Conservation (phyloP, 1,284 basidiomycete species). For the Clitocybe nebularis region DNA sequence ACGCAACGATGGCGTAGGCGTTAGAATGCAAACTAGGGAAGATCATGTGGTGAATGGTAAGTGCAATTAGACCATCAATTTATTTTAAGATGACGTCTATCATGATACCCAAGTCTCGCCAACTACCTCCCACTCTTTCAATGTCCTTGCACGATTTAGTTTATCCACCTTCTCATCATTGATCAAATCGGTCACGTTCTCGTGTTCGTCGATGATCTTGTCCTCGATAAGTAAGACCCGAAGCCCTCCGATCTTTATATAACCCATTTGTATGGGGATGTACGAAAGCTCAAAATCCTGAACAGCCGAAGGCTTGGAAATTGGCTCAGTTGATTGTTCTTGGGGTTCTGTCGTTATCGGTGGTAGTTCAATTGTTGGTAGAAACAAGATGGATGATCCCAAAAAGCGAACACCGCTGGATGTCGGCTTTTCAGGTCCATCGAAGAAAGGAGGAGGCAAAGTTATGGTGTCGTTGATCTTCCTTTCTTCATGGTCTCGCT, state of each 20-base stretch:
- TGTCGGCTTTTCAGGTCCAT: slow-evolving; percentile 22
- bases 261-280: slow-evolving; percentile 51
- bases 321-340: slow-evolving; percentile 18
- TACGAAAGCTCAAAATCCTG: slow-evolving; percentile 62
- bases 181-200: slow-evolving; percentile 19
- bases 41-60: too few species aligned
- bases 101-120: slow-evolving; percentile 60
- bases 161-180: slow-evolving; percentile 19
- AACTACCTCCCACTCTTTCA: slow-evolving; percentile 68
- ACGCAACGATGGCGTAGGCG: too few species aligned
- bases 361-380: slow-evolving; percentile 38
- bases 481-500: slow-evolving; percentile 16
- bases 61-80: too few species aligned
- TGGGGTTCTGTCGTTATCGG: slow-evolving; percentile 15
- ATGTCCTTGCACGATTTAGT: slow-evolving; percentile 30
- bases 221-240: slow-evolving; percentile 60
- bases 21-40: too few species aligned
- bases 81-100: slow-evolving; percentile 6
- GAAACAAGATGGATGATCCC: slow-evolving; percentile 49
- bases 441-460: slow-evolving; percentile 43
- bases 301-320: slow-evolving; percentile 30
- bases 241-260: slow-evolving; percentile 58
- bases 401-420: slow-evolving; percentile 39
- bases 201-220: slow-evolving; percentile 30
- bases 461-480: slow-evolving; percentile 16